phyloP scores from a whole-genome alignment of 495 filamentous ascomycete species.

The Filosporella fistucella region DNA sequence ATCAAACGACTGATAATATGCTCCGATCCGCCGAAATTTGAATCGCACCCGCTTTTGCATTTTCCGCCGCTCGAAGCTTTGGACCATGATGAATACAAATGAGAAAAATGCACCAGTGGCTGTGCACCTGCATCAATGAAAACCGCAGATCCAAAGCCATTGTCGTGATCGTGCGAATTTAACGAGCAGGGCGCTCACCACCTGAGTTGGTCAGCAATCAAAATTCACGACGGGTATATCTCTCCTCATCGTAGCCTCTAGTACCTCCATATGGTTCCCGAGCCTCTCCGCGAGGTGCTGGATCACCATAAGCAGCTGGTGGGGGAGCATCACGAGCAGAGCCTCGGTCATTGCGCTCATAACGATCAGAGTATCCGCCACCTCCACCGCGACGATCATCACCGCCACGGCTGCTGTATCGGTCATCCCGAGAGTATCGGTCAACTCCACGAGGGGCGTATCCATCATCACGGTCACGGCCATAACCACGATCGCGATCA shows the following conservation, averaged over 20 bases:
- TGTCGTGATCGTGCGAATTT: slow-evolving; percentile 24
- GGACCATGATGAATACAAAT: slow-evolving; percentile 26
- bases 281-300: slow-evolving; percentile 55
- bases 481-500: slow-evolving; percentile 20
- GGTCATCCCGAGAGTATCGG: slow-evolving; percentile 33
- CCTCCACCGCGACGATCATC: slow-evolving; percentile 56
- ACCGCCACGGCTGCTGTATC: slow-evolving; percentile 37
- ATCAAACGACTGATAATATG: slow-evolving; percentile 18
- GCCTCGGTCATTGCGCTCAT: slow-evolving; percentile 44
- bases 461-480: slow-evolving; percentile 17
- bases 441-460: slow-evolving; percentile 31
- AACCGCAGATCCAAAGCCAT: slow-evolving; percentile 27
- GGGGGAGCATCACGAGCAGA: slow-evolving; percentile 43
- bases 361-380: slow-evolving; percentile 48
- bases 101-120: slow-evolving; percentile 22
- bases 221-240: slow-evolving; percentile 23
- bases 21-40: slow-evolving; percentile 24
- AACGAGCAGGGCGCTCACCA: slow-evolving; percentile 28
- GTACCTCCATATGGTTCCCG: slow-evolving; percentile 57
- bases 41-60: slow-evolving; percentile 21
- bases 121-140: slow-evolving; percentile 27
- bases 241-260: slow-evolving; percentile 45
- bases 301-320: slow-evolving; percentile 46
- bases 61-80: slow-evolving; percentile 26
- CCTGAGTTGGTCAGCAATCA: slow-evolving; percentile 25